Evolutionary conservation across 192 early-diverging fungal genomes (phyloP), one percentile per base, ranked within the genome.

Genomic region (Entomortierella parvispora): DNA sequence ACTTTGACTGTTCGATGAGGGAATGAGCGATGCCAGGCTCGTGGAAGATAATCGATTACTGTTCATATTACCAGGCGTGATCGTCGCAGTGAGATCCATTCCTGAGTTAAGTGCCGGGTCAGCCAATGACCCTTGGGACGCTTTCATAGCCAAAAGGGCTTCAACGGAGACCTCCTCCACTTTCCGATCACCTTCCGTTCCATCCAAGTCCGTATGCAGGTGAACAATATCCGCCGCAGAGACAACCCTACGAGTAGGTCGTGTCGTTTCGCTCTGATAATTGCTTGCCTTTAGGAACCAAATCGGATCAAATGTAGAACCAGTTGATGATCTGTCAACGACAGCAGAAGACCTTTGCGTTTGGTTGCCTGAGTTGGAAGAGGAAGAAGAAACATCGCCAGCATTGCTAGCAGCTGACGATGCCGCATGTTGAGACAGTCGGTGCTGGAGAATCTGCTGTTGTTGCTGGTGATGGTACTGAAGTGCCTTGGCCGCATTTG

Each of bases 401-500:
- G n/a, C n/a, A n/a, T n/a, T n/a, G n/a, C n/a, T n/a, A 40, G 37
- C 37, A 9, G 37, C 37, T 9, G 37, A 40, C 7, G 37, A 5
- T 40, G 37, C 37, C 37, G 37, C 37, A 40, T 40, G 37, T 58
- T 49, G 62, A 1, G 65, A 76, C 3, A 58, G 44, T 44, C 65
- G 72, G 29, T 56, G 45, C 20, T 76, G 72, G 15, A 76, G 60
- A 50, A 76, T 62, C 20, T 68, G 72, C 25, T 66, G 56, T 11
- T 71, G 69, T 18, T 58, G 57, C 20, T 76, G 72, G 9, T 68
- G 72, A 31, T 76, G 72, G 45, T 68, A 68, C 22, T 67, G 65
- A 10, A 68, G 45, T 20, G 72, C 65, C 23, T 76, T 61, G 10
- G 65, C 53, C 4, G 72, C 72, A 58, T 51, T 76, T 4, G 65